Evolutionary conservation across 495 filamentous ascomycete species (phyloP), one percentile per base, ranked within the genome.

Genomic region (Neurospora sp.): DNA sequence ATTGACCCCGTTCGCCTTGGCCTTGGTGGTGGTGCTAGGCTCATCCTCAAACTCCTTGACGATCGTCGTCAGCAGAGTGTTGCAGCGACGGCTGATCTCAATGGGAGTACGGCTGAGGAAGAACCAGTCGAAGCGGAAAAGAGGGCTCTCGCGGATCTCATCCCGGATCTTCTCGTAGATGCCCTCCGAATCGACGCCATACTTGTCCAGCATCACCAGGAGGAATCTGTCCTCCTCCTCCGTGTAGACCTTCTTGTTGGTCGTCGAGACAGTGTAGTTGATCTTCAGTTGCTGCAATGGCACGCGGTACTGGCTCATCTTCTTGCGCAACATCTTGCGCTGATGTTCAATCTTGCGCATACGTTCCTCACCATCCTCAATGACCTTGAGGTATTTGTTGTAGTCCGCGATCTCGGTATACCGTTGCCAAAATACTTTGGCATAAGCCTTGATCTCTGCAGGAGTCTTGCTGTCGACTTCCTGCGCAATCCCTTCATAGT

Each of bases 61-160:
- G 35, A 99, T 92, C 3, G 96, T 97, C 72, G 94, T 95, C 73
- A 99, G 88, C 42, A 99, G 87, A 3, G 96, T 99, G 59, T 93
- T 95, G 83, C 96, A 98, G 44, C 96, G 88, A 73, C 96, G 90
- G 72, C 92, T 89, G 76, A 99, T 92, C 83, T 99, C 96, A 35
- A 93, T 88, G 3, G 96, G 94, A 3, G 96, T 99, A 16, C 96
- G 88, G 78, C 92, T 95, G 38, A 99, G 86, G 86, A 98, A 97
- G 84, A 98, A 99, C 96, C 96, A 99, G 77, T 99, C 96, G 75
- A 99, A 99, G 38, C 96, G 89, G 87, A 99, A 99, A 20, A 98
- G 83, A 10, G 96, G 94, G 70, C 91, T 94, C 75, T 99, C 96
- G 10, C 96, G 90, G 74, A 99, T 97, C 78, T 95, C 93, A 73